Evolutionary conservation across 495 filamentous ascomycete species (phyloP).

Genomic region (Daldinia caldariorum): DNA sequence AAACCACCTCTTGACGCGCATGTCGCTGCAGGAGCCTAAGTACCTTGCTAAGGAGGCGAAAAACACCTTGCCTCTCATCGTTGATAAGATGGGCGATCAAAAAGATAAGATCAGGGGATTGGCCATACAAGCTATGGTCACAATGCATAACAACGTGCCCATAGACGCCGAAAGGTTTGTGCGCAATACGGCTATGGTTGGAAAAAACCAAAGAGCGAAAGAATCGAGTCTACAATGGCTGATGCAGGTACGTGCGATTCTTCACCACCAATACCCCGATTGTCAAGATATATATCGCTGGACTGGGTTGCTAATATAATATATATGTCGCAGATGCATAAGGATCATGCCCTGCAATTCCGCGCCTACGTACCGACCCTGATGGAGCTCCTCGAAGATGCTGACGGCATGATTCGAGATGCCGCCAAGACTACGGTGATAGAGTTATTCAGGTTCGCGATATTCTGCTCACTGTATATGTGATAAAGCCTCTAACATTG

Average conservation of each 20-base stretch:
- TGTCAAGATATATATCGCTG: background rate
- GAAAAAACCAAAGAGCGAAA: conserved; percentile 83
- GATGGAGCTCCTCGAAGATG: conserved; percentile 87
- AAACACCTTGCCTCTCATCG: conserved; percentile 73
- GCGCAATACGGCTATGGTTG: conserved; percentile 77
- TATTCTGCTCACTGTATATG: background rate
- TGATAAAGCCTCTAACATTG: conserved; percentile 25
- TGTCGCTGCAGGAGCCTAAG: conserved; percentile 82
- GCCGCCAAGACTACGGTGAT: conserved; percentile 82
- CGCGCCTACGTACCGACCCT: conserved; percentile 81
- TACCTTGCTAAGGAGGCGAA: conserved; percentile 70
- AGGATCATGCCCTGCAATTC: conserved; percentile 78
- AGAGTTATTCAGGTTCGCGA: conserved; percentile 79
- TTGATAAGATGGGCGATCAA: conserved; percentile 88
- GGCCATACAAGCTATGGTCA: conserved; percentile 76
- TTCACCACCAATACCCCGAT: background rate
- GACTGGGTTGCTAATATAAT: conserved; percentile 39
- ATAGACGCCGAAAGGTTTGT: conserved; percentile 81
- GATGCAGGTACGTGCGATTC: conserved; percentile 62
- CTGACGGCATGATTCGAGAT: conserved; percentile 85
- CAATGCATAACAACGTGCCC: conserved; percentile 72
- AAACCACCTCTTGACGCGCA: conserved; percentile 82
- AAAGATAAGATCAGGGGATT: conserved; percentile 81
- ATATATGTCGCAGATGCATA: conserved; percentile 70
- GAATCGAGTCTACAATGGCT: conserved; percentile 87